phyloP scores from a whole-genome alignment of 345 rosid species.

The Melastoma malabathricum region DNA sequence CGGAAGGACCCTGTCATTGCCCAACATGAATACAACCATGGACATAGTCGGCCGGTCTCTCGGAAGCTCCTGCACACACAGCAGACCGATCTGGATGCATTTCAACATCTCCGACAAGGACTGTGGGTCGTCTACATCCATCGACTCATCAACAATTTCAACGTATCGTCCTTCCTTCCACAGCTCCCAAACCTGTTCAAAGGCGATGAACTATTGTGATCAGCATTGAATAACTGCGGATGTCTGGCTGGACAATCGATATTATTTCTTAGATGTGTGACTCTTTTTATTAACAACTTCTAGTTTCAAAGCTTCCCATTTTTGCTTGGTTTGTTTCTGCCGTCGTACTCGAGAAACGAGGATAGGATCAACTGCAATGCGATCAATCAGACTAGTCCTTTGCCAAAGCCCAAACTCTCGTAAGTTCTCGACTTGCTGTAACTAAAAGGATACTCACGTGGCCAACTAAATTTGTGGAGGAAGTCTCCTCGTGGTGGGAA shows the following conservation, averaged over 20 bases:
- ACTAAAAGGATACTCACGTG: slow-evolving; percentile 25
- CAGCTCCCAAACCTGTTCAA: slow-evolving; percentile 41
- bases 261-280: too few relatives aligned
- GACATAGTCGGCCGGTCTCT: slow-evolving; percentile 40
- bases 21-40: slow-evolving; percentile 30
- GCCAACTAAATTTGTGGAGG: background rate
- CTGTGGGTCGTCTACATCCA: slow-evolving; percentile 8
- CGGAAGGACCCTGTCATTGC: slow-evolving; percentile 22
- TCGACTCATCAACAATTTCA: slow-evolving; percentile 19
- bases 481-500: too few relatives aligned
- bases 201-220: background rate
- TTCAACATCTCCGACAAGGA: slow-evolving; percentile 17
- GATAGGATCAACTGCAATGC: too few relatives aligned
- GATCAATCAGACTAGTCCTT: too few relatives aligned
- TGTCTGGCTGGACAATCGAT: too few relatives aligned
- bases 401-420: too few relatives aligned
- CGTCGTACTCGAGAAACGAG: too few relatives aligned
- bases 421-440: too few relatives aligned
- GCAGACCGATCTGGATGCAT: slow-evolving; percentile 44
- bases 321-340: too few relatives aligned
- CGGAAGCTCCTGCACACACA: slow-evolving; percentile 49
- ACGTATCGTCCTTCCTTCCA: slow-evolving; percentile 23
- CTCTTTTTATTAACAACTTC: too few relatives aligned
- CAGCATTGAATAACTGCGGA: background rate
- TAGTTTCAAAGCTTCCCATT: too few relatives aligned